phyloP scores from a whole-genome alignment of 805 yeast species.

The Pachysolen tannophilus region DNA sequence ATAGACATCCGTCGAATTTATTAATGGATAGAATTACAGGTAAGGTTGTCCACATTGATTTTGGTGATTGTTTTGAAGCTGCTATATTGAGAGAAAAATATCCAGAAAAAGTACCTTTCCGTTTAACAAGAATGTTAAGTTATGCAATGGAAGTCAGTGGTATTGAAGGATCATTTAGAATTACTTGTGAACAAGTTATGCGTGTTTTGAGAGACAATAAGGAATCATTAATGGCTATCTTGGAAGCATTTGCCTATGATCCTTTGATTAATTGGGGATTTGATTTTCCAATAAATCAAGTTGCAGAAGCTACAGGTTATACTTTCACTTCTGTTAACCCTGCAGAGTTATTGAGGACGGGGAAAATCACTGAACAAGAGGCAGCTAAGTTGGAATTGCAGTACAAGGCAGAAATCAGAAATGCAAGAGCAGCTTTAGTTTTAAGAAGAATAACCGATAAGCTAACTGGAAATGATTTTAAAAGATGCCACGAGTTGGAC shows the following conservation, averaged over 20 bases:
- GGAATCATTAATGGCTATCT: slow-evolving; percentile 94
- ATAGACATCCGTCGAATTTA: slow-evolving; percentile 94
- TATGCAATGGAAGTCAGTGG: slow-evolving; percentile 99
- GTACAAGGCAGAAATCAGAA: slow-evolving; percentile 66
- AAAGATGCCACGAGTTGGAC: slow-evolving; percentile 57
- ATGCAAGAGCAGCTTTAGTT: slow-evolving; percentile 87
- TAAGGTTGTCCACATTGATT: slow-evolving; percentile 93
- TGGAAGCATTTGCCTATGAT: slow-evolving; percentile 97
- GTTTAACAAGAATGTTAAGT: slow-evolving; percentile 93
- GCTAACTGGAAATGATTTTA: slow-evolving; percentile 88
- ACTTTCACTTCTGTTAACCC: slow-evolving; percentile 60
- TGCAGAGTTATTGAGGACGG: slow-evolving; percentile 61
- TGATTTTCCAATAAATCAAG: slow-evolving; percentile 78
- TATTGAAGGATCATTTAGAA: slow-evolving; percentile 93
- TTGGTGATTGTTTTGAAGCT: slow-evolving; percentile 98
- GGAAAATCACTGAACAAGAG: slow-evolving; percentile 71
- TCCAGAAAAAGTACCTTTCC: slow-evolving; percentile 97
- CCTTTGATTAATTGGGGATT: slow-evolving; percentile 99
- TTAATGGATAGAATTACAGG: slow-evolving; percentile 95
- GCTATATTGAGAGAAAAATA: slow-evolving; percentile 94
- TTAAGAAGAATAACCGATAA: slow-evolving; percentile 86
- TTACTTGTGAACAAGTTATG: slow-evolving; percentile 97
- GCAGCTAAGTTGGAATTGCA: slow-evolving; percentile 63
- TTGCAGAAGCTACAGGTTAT: slow-evolving; percentile 67
- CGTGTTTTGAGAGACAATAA: slow-evolving; percentile 86